Evolutionary conservation across 83 land plant species (phyloP).

Genomic region (Diphasiastrum complanatum): DNA sequence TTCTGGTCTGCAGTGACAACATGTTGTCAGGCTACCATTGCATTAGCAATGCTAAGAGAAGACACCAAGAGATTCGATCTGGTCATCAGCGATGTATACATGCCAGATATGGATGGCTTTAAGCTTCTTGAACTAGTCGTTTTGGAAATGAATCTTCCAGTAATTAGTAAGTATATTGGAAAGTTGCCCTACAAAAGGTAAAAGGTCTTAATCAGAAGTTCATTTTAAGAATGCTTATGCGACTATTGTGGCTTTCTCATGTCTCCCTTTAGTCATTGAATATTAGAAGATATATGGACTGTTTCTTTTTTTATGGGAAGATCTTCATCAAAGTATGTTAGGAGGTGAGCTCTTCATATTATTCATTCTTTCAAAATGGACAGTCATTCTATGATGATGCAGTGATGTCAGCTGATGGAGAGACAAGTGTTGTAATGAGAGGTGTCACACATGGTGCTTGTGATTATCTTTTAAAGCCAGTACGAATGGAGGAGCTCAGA

Average conservation of each 20-base stretch:
- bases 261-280: too few relatives aligned
- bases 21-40: constrained; percentile 1
- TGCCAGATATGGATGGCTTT: too few relatives aligned
- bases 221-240: too few relatives aligned
- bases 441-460: constrained; percentile 76
- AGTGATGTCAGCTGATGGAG: constrained; percentile 72
- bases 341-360: neutral
- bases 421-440: constrained; percentile 61
- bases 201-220: too few relatives aligned
- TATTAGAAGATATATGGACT: too few relatives aligned
- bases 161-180: constrained; percentile 9
- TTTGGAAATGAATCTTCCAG: constrained; percentile 14
- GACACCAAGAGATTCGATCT: constrained; percentile 7
- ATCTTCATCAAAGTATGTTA: neutral
- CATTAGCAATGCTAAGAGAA: constrained; percentile 2
- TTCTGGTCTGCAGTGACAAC: constrained; percentile 15
- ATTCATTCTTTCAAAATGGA: too few relatives aligned
- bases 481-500: constrained; percentile 60
- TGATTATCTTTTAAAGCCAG: constrained; percentile 71
- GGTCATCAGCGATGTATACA: constrained; percentile 14
- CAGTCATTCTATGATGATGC: neutral
- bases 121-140: constrained; percentile 16
- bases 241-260: too few relatives aligned
- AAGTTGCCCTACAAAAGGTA: too few relatives aligned
- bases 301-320: neutral